These are phyloP conservation scores for Solanum virginianum DNA, from an alignment of 257 asterid species.

Conservation along the genomic window DNA sequence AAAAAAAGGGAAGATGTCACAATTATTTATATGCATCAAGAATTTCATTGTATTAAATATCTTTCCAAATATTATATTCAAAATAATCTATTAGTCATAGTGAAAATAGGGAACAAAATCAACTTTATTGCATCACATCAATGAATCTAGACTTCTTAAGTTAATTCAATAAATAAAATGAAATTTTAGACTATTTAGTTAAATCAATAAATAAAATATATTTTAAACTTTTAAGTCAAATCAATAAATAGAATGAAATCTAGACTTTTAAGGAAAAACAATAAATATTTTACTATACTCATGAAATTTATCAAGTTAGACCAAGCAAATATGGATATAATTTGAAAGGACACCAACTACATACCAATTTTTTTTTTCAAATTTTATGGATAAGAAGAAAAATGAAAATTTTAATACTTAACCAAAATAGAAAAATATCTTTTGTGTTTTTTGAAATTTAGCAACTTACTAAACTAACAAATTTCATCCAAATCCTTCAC, in stretches of 20 bases:
- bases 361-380: neutral
- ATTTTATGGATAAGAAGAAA: neutral
- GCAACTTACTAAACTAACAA: neutral
- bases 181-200: too few relatives aligned
- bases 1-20: neutral
- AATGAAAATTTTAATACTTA: neutral
- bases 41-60: neutral
- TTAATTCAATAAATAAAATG: too few relatives aligned
- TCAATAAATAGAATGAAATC: neutral
- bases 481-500: neutral
- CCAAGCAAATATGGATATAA: neutral
- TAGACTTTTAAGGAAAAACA: neutral
- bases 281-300: neutral
- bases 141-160: neutral
- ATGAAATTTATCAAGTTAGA: neutral
- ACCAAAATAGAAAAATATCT: neutral
- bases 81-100: neutral
- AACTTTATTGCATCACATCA: neutral
- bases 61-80: neutral
- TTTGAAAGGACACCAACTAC: neutral
- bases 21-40: neutral
- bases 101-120: neutral
- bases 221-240: neutral
- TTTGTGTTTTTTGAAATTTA: neutral
- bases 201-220: neutral